Conservation (phyloP, 2,329 filamentous ascomycete species). For the Talaromyces sp. region DNA sequence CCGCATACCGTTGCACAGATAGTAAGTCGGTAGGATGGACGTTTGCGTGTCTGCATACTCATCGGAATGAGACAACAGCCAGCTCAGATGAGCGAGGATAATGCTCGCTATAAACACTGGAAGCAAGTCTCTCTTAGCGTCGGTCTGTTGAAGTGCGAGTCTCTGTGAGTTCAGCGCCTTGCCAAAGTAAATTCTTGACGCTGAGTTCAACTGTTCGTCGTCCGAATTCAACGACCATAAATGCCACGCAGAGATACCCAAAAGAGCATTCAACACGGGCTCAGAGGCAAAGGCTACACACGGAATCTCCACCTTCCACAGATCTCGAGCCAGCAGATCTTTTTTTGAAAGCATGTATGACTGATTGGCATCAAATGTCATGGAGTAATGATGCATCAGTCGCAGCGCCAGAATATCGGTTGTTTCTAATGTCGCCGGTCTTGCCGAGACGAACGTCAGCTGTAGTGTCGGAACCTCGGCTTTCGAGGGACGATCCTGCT, state of each 20-base stretch:
- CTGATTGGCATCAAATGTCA: neutral
- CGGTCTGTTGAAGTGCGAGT: neutral
- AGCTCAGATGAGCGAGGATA: slow-evolving; percentile 14
- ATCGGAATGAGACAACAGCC: slow-evolving; percentile 13
- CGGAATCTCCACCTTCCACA: slow-evolving; percentile 15
- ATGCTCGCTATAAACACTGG: slow-evolving; percentile 12
- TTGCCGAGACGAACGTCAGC: neutral
- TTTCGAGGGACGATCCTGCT: neutral
- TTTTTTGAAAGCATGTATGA: neutral
- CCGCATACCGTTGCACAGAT: slow-evolving; percentile 11
- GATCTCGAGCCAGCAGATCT: neutral
- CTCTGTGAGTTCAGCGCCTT: slow-evolving; percentile 10
- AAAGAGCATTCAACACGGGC: slow-evolving; percentile 12
- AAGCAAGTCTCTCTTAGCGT: neutral
- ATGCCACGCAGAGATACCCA: slow-evolving; percentile 17
- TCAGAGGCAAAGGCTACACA: slow-evolving; percentile 14
- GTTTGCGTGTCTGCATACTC: neutral
- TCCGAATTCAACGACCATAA: slow-evolving; percentile 14
- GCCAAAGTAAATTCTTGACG: slow-evolving; percentile 11
- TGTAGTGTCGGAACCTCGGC: neutral
- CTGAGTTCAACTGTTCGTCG: neutral
- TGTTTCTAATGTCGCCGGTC: slow-evolving; percentile 11
- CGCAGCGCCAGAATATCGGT: slow-evolving; percentile 8
- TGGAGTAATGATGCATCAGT: slow-evolving; percentile 17
- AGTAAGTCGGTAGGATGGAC: neutral